phyloP scores from a whole-genome alignment of 306 rosid genomes.

The cucumber (Cucumis sativus) region Cucumber_9930_V3 NC_026658.2:13521001-13521500 shows the following conservation, averaged over 20 bases:
- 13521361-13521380: constrained; percentile 2
- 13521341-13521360: constrained; percentile 14
- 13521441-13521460: constrained; percentile 2
- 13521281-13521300: neutral
- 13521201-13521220: constrained; percentile 2
- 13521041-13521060: too few species aligned
- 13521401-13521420: constrained; percentile 11
- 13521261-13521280: neutral
- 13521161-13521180: constrained; percentile 4
- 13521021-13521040: too few species aligned
- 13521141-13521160: neutral
- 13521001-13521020: too few species aligned
- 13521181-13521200: neutral
- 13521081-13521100: too few species aligned
- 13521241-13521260: neutral
- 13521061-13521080: too few species aligned
- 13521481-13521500: neutral
- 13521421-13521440: constrained; percentile 10
- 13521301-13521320: neutral
- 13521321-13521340: constrained; percentile 4
- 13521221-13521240: neutral
- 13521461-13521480: neutral
- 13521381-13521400: neutral
- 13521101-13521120: neutral
- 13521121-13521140: neutral